Evolutionary conservation across 768 basidiomycete genomes (phyloP).

Genomic region (Boletus eberwhitei): DNA sequence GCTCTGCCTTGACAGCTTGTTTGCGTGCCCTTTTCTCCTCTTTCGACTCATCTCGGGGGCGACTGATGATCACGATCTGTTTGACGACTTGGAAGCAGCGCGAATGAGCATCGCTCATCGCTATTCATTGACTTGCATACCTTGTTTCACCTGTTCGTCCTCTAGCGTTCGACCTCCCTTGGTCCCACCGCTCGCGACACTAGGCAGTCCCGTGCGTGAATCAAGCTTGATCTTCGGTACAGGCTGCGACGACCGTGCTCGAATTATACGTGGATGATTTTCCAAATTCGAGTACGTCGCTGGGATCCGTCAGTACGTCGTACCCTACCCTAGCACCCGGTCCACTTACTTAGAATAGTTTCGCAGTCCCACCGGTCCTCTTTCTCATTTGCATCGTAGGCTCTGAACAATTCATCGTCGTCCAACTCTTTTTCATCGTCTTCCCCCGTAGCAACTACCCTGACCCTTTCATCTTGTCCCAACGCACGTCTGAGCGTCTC

Average conservation of each 20-base stretch:
- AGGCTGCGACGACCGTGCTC: constrained; percentile 51
- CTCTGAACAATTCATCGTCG: constrained; percentile 41
- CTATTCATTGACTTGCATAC: constrained; percentile 18
- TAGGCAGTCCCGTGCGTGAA: constrained; percentile 73
- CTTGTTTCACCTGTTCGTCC: constrained; percentile 21
- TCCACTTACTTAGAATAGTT: constrained; percentile 80
- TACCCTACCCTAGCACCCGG: not conserved
- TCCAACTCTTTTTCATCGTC: constrained; percentile 48
- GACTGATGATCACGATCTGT: constrained; percentile 51
- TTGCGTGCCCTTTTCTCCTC: constrained; percentile 76
- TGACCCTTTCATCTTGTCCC: constrained; percentile 63
- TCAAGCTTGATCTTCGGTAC: constrained; percentile 69
- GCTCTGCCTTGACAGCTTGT: constrained; percentile 61
- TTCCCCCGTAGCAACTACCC: constrained; percentile 39
- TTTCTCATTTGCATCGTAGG: constrained; percentile 42
- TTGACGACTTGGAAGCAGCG: constrained; percentile 13
- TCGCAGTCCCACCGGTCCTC: constrained; percentile 94
- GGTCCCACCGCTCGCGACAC: constrained; percentile 35
- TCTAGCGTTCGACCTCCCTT: constrained; percentile 15
- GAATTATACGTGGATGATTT: constrained; percentile 91
- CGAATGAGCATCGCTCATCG: not conserved
- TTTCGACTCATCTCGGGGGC: constrained; percentile 72
- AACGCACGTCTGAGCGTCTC: constrained; percentile 75
- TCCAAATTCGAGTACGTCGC: constrained; percentile 97
- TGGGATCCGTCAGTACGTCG: constrained; percentile 32